A percentile compares a stretch with the other conserved stretches of the same genome.
phyloP scores from a whole-genome alignment of 345 rosid species.

The Rhodamnia rubescens region DNA sequence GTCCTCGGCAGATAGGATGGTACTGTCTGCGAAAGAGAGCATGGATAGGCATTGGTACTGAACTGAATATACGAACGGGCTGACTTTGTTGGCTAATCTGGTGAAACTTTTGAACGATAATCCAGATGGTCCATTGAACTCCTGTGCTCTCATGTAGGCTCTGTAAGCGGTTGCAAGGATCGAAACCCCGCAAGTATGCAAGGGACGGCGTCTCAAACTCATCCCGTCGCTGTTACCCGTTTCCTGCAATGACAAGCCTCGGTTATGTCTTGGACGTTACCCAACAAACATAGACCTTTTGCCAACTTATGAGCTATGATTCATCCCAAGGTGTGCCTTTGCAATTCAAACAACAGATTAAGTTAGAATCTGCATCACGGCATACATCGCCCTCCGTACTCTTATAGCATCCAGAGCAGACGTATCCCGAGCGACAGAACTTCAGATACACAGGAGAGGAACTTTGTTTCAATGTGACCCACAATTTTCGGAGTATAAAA shows the following conservation, averaged over 20 bases:
- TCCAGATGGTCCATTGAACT: constrained; percentile 22
- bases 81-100: constrained; percentile 3
- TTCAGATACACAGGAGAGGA: not conserved
- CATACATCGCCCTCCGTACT: not conserved
- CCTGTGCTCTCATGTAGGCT: constrained; percentile 21
- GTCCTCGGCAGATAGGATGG: constrained; percentile 32
- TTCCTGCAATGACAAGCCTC: not conserved
- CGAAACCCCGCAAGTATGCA: constrained; percentile 41
- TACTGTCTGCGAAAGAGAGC: constrained; percentile 30
- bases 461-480: not conserved
- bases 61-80: constrained; percentile 10
- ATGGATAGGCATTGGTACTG: constrained; percentile 22
- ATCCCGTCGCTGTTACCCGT: not conserved
- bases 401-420: not conserved
- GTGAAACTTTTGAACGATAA: constrained; percentile 8
- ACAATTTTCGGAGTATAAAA: not conserved
- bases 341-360: not conserved
- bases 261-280: not conserved
- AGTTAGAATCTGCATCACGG: not conserved
- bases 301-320: not conserved
- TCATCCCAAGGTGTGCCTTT: not conserved
- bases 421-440: not conserved
- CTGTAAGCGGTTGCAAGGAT: constrained; percentile 19
- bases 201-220: constrained; percentile 35
- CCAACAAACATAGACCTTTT: not conserved